Percentiles rank a stretch among this genome's conserved stretches.
Evolutionary conservation across 257 asterid genomes (phyloP).

Genomic region (Orobanche coerulescens): DNA sequence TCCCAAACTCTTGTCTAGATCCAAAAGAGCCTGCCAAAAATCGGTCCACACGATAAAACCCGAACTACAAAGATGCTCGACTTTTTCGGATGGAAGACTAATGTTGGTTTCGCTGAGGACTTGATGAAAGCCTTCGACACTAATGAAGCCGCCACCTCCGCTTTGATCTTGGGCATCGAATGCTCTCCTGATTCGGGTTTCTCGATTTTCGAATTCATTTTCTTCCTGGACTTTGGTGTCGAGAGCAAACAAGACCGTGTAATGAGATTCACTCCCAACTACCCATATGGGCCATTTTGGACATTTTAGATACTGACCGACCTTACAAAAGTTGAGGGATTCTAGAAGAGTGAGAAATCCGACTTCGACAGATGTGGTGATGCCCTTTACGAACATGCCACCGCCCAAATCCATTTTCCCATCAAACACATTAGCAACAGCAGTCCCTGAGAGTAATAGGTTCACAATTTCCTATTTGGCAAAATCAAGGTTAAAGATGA

Average conservation of each 20-base stretch:
- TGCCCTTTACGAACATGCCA: constrained; percentile 91
- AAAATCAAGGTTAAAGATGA: constrained; percentile 4
- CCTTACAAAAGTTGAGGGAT: constrained; percentile 86
- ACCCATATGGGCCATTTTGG: constrained; percentile 99
- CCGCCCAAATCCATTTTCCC: constrained; percentile 92
- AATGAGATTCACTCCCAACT: constrained; percentile 95
- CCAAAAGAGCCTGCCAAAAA: constrained; percentile 81
- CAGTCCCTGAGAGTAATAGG: constrained; percentile 83
- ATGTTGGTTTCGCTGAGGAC: constrained; percentile 57
- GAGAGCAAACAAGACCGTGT: constrained; percentile 84
- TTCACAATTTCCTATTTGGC: constrained; percentile 82
- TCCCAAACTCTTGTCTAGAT: constrained; percentile 71
- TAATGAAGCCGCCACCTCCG: constrained; percentile 98
- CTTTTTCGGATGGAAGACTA: constrained; percentile 57
- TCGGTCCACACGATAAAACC: constrained; percentile 96
- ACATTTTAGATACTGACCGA: constrained; percentile 76
- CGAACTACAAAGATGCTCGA: constrained; percentile 53
- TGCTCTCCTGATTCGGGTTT: constrained; percentile 73
- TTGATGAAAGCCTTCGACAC: constrained; percentile 79
- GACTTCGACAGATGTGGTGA: constrained; percentile 75
- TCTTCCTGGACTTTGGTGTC: constrained; percentile 83
- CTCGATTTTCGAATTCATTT: constrained; percentile 72
- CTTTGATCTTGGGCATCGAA: constrained; percentile 94
- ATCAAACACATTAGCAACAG: constrained; percentile 83
- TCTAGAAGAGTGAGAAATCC: constrained; percentile 93